Evolutionary conservation across 164 flowering plant species (phyloP).

Genomic region (Kingdonia uniflora): DNA sequence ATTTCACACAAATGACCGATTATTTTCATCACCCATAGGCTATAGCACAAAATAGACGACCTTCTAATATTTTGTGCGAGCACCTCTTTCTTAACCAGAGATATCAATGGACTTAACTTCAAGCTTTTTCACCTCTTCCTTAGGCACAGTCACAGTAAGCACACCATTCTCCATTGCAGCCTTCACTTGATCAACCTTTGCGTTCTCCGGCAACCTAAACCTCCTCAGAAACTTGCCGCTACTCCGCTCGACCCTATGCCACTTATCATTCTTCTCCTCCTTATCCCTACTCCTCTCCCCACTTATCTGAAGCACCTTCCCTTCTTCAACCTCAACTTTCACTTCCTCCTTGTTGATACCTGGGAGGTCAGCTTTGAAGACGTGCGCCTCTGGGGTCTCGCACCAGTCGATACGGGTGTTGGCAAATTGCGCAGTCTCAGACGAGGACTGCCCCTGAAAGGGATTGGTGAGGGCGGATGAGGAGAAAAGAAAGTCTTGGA

Average conservation of each 20-base stretch:
- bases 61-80: too few relatives aligned
- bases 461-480: background rate
- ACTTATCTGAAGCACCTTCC: slow-evolving; percentile 24
- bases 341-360: slow-evolving; percentile 33
- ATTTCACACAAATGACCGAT: too few relatives aligned
- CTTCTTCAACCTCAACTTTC: slow-evolving; percentile 38
- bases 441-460: background rate
- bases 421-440: slow-evolving; percentile 17
- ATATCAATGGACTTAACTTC: slow-evolving; percentile 20
- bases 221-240: slow-evolving; percentile 25
- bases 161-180: slow-evolving; percentile 29
- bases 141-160: slow-evolving; percentile 30
- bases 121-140: slow-evolving; percentile 21
- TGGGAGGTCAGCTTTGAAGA: slow-evolving; percentile 34
- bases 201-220: slow-evolving; percentile 33
- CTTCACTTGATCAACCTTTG: slow-evolving; percentile 23
- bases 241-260: slow-evolving; percentile 27
- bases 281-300: slow-evolving; percentile 27
- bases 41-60: too few relatives aligned
- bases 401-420: slow-evolving; percentile 26
- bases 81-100: slow-evolving; percentile 11
- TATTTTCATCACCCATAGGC: too few relatives aligned
- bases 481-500: slow-evolving; percentile 14
- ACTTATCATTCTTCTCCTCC: slow-evolving; percentile 28
- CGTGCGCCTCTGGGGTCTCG: slow-evolving; percentile 30